Evolutionary conservation across 148 eudicot genomes (phyloP).

Genomic region (Gaultheria prostrata): DNA sequence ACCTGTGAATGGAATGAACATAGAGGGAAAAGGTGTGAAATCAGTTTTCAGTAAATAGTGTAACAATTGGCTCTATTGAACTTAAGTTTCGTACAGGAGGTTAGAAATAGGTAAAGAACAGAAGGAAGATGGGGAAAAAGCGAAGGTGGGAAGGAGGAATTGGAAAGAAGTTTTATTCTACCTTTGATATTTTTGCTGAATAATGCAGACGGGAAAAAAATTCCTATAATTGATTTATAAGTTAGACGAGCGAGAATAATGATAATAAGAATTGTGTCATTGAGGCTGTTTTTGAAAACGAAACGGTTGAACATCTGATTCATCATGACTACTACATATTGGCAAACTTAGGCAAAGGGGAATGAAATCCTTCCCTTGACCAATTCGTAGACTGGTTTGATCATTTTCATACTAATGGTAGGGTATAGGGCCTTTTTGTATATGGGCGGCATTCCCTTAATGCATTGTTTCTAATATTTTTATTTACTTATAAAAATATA

Average conservation of each 20-base stretch:
- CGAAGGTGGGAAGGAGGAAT: not conserved
- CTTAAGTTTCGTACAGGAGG: not conserved
- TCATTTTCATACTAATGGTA: too few relatives aligned
- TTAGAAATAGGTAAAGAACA: not conserved
- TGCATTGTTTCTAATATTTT: too few relatives aligned
- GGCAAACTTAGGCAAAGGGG: not conserved
- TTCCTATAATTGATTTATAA: not conserved
- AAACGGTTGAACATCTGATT: not conserved
- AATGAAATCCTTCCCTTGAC: too few relatives aligned
- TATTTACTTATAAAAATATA: too few relatives aligned
- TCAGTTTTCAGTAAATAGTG: not conserved
- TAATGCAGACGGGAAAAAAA: not conserved
- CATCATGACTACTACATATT: not conserved
- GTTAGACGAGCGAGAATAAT: not conserved
- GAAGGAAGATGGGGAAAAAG: not conserved
- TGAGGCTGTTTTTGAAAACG: not conserved
- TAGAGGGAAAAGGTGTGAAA: not conserved
- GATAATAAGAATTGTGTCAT: not conserved
- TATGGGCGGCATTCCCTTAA: too few relatives aligned
- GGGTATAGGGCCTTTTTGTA: too few relatives aligned
- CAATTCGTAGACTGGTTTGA: too few relatives aligned
- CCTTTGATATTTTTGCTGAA: not conserved
- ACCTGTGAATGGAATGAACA: not conserved
- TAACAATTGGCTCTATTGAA: not conserved
- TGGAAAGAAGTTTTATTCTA: not conserved